phyloP scores from a whole-genome alignment of 169 alveolate species.

The Plasmodium fragile region DNA sequence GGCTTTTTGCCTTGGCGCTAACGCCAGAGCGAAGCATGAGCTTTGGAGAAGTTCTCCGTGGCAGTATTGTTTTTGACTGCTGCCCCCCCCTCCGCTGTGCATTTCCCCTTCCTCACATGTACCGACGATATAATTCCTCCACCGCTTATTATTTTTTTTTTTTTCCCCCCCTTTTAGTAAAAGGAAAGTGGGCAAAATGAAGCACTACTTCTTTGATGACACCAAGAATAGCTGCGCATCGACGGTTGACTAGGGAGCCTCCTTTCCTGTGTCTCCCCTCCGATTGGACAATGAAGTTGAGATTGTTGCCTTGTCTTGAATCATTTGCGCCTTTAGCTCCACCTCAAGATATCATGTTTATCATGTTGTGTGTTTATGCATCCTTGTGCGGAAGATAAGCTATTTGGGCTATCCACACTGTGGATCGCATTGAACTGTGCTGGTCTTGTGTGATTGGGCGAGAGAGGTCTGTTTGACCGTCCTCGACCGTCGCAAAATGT shows the following conservation, averaged over 20 bases:
- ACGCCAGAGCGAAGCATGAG: neutral
- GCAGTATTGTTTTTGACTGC: too few relatives aligned
- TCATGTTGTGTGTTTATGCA: neutral
- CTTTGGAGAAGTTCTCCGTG: neutral
- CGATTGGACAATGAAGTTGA: neutral
- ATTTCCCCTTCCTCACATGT: neutral
- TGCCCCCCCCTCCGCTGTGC: neutral
- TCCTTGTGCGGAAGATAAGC: neutral
- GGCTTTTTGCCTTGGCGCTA: neutral
- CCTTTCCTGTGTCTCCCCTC: neutral
- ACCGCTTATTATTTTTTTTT: neutral
- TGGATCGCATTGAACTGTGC: neutral
- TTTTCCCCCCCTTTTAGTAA: neutral
- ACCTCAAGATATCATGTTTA: neutral
- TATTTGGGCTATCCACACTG: neutral
- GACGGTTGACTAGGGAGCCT: constrained; percentile 8
- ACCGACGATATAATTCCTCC: neutral
- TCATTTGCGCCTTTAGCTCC: neutral
- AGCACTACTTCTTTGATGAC: constrained; percentile 42
- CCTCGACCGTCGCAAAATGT: neutral
- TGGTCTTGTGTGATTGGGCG: neutral
- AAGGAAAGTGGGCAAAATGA: constrained; percentile 23
- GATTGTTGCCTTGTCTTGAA: neutral
- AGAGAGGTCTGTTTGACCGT: too few relatives aligned
- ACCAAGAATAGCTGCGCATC: constrained; percentile 49